Evolutionary conservation across 2,329 filamentous ascomycete genomes (phyloP).

Genomic region (Claviceps quebecensis): DNA sequence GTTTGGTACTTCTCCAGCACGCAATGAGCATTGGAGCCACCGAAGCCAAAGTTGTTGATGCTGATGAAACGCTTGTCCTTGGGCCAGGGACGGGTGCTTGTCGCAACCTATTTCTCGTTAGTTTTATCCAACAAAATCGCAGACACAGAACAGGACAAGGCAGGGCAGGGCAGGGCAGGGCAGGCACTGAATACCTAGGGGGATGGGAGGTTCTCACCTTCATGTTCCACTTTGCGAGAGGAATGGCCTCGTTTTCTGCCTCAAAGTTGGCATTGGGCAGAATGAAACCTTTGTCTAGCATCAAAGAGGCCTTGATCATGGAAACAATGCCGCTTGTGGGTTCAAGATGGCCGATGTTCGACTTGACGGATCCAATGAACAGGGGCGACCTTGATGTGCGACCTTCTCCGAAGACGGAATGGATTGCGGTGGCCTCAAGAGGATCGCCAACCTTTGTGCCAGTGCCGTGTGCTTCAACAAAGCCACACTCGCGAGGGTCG

Average conservation of each 20-base stretch:
- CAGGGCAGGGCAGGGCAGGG: no score
- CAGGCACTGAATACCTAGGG: slow-evolving; percentile 5
- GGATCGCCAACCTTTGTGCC: slow-evolving; percentile 42
- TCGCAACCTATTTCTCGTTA: slow-evolving; percentile 20
- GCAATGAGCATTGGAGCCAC: slow-evolving; percentile 30
- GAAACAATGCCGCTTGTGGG: slow-evolving; percentile 33
- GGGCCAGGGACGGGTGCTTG: slow-evolving; percentile 30
- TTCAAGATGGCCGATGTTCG: slow-evolving; percentile 38
- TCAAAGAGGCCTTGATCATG: slow-evolving; percentile 36
- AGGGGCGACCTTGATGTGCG: slow-evolving; percentile 25
- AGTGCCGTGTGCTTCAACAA: slow-evolving; percentile 40
- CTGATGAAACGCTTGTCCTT: slow-evolving; percentile 34
- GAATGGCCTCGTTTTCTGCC: slow-evolving; percentile 33
- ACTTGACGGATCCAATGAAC: slow-evolving; percentile 34
- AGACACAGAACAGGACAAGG: background rate
- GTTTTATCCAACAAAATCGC: background rate
- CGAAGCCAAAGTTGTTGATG: slow-evolving; percentile 35
- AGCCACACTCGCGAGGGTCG: slow-evolving; percentile 17
- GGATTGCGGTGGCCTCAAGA: slow-evolving; percentile 34
- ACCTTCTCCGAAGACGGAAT: slow-evolving; percentile 25
- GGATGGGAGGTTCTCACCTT: slow-evolving; percentile 24
- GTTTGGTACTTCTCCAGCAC: slow-evolving; percentile 18
- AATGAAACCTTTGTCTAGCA: slow-evolving; percentile 35
- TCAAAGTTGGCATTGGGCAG: slow-evolving; percentile 37
- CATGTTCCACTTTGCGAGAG: slow-evolving; percentile 34